A percentile compares a stretch with the other conserved stretches of the same genome.
Evolutionary conservation across 108 stramenopile genomes (phyloP).

Genomic region (Discostella pseudostelligera): DNA sequence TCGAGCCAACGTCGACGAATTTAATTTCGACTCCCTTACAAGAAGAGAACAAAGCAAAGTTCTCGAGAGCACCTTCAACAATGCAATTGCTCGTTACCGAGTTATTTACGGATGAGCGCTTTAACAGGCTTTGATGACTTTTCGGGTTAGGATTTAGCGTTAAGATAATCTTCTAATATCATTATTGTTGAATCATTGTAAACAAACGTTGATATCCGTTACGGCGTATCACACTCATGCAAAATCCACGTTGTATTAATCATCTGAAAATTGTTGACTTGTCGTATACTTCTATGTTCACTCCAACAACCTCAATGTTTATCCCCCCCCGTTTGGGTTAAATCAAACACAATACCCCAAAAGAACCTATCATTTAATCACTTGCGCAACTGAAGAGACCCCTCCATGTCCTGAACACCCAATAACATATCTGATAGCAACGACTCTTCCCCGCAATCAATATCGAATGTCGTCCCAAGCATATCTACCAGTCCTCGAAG

Average conservation of each 20-base stretch:
- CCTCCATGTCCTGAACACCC: neutral
- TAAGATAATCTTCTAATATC: too few relatives aligned
- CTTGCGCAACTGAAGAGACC: too few relatives aligned
- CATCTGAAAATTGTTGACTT: too few relatives aligned
- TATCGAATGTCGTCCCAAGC: neutral
- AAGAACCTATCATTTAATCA: too few relatives aligned
- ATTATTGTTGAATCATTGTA: too few relatives aligned
- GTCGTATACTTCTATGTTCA: neutral
- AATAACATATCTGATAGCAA: slow-evolving; percentile 5
- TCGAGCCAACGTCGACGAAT: slow-evolving; percentile 6
- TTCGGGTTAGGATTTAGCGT: neutral
- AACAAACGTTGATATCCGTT: too few relatives aligned
- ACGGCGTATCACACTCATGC: too few relatives aligned
- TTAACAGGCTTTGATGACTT: neutral
- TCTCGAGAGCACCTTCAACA: slow-evolving; percentile 14
- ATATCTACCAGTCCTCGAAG: slow-evolving; percentile 36
- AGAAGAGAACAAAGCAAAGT: slow-evolving; percentile 4
- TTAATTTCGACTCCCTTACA: slow-evolving; percentile 9
- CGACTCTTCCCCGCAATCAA: slow-evolving; percentile 4
- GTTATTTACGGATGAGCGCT: neutral
- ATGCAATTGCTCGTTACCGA: slow-evolving; percentile 19
- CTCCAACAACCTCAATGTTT: neutral
- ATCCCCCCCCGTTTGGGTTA: neutral
- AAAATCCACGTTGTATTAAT: too few relatives aligned
- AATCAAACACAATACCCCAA: neutral